These are phyloP conservation scores for Blepharisma japonicum DNA, from an alignment of 73 alveolate genomes.

Conservation along the genomic window DNA sequence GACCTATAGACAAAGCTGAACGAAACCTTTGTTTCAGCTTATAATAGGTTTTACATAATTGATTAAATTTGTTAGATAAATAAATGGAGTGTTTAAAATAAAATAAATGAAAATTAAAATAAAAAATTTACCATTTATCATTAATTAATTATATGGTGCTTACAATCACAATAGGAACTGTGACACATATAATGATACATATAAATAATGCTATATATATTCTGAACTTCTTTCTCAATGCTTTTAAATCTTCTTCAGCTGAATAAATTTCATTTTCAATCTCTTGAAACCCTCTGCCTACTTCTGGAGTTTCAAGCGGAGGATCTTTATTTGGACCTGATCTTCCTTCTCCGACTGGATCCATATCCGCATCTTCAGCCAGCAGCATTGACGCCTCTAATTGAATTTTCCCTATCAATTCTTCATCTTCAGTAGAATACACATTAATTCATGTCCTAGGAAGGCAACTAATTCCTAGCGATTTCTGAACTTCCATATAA, in stretches of 20 bases:
- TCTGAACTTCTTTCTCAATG: not conserved
- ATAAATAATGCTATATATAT: not conserved
- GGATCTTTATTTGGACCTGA: not conserved
- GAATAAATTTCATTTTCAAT: not conserved
- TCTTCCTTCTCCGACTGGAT: not conserved
- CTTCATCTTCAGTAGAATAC: not conserved
- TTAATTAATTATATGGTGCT: no score
- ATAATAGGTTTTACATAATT: no score
- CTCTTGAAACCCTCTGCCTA: not conserved
- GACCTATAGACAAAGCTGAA: no score
- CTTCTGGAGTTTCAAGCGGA: not conserved
- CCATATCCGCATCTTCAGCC: not conserved
- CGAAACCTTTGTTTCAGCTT: no score
- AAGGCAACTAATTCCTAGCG: not conserved
- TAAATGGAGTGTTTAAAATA: no score
- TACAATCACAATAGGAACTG: not conserved
- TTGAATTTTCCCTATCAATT: not conserved
- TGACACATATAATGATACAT: not conserved
- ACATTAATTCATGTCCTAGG: not conserved
- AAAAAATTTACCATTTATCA: no score
- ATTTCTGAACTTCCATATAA: not conserved
- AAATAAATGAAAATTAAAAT: no score
- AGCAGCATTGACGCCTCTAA: not conserved
- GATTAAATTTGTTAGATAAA: no score
- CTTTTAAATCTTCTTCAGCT: not conserved